Conservation (phyloP, 495 filamentous ascomycete species). For the Trichoderma gamsii region DNA sequence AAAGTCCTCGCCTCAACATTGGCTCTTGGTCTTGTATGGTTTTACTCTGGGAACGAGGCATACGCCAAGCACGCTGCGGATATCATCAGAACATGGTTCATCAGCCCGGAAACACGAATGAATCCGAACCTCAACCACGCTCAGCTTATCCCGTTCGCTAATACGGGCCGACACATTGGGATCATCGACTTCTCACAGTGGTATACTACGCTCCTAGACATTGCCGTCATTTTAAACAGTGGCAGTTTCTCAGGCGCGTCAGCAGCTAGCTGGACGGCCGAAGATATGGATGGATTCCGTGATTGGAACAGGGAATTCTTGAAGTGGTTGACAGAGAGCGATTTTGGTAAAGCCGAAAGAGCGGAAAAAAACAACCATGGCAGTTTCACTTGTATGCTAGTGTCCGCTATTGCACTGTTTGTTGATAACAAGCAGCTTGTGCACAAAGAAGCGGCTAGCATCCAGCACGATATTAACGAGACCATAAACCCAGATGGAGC, state of each 20-base stretch:
- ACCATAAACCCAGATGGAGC: conserved; percentile 18
- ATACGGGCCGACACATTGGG: conserved; percentile 20
- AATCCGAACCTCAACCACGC: conserved; percentile 23
- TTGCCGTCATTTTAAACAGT: conserved; percentile 17
- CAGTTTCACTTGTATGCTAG: conserved; percentile 20
- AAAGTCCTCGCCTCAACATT: conserved; percentile 17
- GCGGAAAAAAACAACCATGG: conserved; percentile 21
- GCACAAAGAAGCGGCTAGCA: conserved; percentile 10
- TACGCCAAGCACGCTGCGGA: conserved; percentile 20
- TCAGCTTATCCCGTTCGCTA: conserved; percentile 20
- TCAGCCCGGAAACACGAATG: conserved; percentile 19
- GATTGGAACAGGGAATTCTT: conserved; percentile 20
- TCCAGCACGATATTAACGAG: conserved; percentile 9
- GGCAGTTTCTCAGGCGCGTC: background rate
- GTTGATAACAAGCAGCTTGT: conserved; percentile 18
- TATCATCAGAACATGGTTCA: conserved; percentile 21
- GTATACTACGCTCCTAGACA: conserved; percentile 21
- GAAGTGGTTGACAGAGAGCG: conserved; percentile 19
- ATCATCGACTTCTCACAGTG: conserved; percentile 23
- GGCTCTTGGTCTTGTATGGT: conserved; percentile 21
- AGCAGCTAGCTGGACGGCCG: conserved; percentile 16
- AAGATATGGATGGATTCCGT: conserved; percentile 19
- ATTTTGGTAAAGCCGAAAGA: conserved; percentile 18
- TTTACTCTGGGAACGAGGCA: conserved; percentile 20
- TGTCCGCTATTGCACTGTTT: conserved; percentile 20